Evolutionary conservation across 805 yeast species (phyloP).

Genomic region (Zygosaccharomyces bailii): DNA sequence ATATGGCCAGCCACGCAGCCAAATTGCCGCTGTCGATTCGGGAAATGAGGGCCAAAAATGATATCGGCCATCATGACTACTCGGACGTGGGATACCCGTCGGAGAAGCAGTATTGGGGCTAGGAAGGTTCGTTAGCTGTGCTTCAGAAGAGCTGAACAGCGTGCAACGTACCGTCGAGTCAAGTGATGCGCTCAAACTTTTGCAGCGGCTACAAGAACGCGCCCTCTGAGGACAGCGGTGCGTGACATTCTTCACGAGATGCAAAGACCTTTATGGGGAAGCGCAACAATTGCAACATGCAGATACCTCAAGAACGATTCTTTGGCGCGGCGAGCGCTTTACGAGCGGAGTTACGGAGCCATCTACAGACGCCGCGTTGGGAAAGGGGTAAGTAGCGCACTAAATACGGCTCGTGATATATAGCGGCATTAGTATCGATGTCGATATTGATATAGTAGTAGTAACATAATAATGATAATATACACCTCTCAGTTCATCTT

Average conservation of each 20-base stretch:
- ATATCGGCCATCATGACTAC: too few species aligned
- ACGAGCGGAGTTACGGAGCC: too few species aligned
- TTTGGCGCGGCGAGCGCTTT: conserved; percentile 2
- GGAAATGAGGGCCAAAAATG: too few species aligned
- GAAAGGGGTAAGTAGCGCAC: too few species aligned
- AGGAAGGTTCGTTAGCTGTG: not conserved
- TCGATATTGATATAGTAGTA: too few species aligned
- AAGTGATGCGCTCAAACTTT: not conserved
- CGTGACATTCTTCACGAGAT: not conserved
- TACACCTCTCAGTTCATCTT: conserved; percentile 50
- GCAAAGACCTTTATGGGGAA: not conserved
- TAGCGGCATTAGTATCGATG: too few species aligned
- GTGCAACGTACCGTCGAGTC: conserved; percentile 9
- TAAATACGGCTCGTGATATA: too few species aligned
- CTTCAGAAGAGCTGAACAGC: conserved; percentile 8
- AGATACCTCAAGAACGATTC: conserved; percentile 7
- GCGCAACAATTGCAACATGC: not conserved
- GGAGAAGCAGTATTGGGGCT: too few species aligned
- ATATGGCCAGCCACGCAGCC: too few species aligned
- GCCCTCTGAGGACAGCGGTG: too few species aligned
- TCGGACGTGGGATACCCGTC: too few species aligned
- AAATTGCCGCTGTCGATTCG: too few species aligned
- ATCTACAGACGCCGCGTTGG: not conserved
- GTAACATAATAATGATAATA: not conserved
- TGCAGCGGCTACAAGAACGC: conserved; percentile 1